A percentile compares a stretch with the other conserved stretches of the same genome.
These are phyloP conservation scores for Aquilaria malaccensis DNA, from an alignment of 345 rosid genomes.

Conservation along the genomic window DNA sequence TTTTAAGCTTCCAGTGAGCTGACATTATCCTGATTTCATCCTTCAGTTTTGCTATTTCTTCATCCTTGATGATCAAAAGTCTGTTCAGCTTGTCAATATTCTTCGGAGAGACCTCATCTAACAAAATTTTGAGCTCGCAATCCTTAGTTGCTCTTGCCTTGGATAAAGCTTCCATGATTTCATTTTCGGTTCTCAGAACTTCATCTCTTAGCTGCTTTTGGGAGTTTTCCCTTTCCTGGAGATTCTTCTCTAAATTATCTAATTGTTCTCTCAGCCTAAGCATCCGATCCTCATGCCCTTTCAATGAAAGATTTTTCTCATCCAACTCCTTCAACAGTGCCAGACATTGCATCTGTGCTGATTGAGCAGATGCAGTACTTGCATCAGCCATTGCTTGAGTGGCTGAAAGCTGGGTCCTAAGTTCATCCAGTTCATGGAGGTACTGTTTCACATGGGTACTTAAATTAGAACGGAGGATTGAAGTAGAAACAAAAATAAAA, in stretches of 20 bases:
- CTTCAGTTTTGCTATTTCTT: slow-evolving; percentile 58
- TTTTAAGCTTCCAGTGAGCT: slow-evolving; percentile 79
- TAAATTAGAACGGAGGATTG: slow-evolving; percentile 9
- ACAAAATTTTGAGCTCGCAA: slow-evolving; percentile 40
- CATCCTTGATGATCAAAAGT: slow-evolving; percentile 54
- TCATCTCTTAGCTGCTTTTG: slow-evolving; percentile 79
- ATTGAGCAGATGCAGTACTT: slow-evolving; percentile 75
- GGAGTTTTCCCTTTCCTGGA: slow-evolving; percentile 66
- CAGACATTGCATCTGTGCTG: slow-evolving; percentile 63
- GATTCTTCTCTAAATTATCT: slow-evolving; percentile 56
- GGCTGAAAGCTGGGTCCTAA: slow-evolving; percentile 53
- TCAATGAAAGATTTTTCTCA: slow-evolving; percentile 46
- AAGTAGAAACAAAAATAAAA: not conserved
- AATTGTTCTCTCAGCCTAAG: slow-evolving; percentile 52
- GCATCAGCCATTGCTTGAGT: slow-evolving; percentile 71
- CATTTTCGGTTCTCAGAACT: slow-evolving; percentile 58
- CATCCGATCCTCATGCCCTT: slow-evolving; percentile 65
- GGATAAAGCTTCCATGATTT: slow-evolving; percentile 57
- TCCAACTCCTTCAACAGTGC: slow-evolving; percentile 53
- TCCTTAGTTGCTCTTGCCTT: slow-evolving; percentile 45
- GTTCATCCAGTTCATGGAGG: slow-evolving; percentile 50
- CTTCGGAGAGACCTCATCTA: slow-evolving; percentile 67
- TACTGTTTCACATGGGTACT: slow-evolving; percentile 34
- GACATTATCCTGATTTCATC: slow-evolving; percentile 80
- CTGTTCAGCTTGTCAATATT: slow-evolving; percentile 52